Percentiles rank a stretch among this genome's conserved stretches.
Evolutionary conservation across 1,284 basidiomycete species (phyloP).

Genomic region (Moesziomyces sp.): DNA sequence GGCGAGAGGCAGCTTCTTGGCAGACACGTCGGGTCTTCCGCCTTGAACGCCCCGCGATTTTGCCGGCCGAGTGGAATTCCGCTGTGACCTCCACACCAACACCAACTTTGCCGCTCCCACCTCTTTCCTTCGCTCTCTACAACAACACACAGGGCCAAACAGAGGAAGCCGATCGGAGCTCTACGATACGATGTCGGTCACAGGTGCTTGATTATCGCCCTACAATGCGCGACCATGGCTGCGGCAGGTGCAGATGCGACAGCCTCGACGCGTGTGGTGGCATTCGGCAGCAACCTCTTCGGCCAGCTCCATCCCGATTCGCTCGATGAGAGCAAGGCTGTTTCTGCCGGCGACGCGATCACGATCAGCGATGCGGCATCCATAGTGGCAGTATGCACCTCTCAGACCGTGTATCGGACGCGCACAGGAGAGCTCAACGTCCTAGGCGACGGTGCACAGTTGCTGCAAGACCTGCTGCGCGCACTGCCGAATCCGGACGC

Average conservation of each 20-base stretch:
- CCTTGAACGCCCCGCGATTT: background rate
- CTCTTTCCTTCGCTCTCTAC: background rate
- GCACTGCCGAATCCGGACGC: background rate
- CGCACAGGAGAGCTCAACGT: background rate
- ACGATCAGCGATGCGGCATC: background rate
- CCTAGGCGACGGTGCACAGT: background rate
- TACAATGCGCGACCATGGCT: background rate
- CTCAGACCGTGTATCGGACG: conserved; percentile 17
- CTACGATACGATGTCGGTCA: too few species aligned
- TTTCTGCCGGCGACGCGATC: too few species aligned
- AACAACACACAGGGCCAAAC: background rate
- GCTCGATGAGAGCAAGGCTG: too few species aligned
- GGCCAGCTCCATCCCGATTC: conserved; percentile 2
- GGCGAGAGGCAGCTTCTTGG: conserved; percentile 9
- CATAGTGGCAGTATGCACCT: conserved; percentile 5
- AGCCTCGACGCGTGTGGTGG: conserved; percentile 4
- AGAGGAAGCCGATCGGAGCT: too few species aligned
- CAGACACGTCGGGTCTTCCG: conserved; percentile 4
- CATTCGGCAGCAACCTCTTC: conserved; percentile 24
- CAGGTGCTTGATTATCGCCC: background rate
- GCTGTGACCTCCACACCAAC: conserved; percentile 25
- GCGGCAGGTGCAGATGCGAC: background rate
- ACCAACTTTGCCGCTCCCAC: conserved; percentile 7
- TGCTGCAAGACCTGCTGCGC: conserved; percentile 1
- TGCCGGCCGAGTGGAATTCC: conserved; percentile 23